phyloP scores from a whole-genome alignment of 345 rosid genomes.

The Pseudoturritis turrita region DNA sequence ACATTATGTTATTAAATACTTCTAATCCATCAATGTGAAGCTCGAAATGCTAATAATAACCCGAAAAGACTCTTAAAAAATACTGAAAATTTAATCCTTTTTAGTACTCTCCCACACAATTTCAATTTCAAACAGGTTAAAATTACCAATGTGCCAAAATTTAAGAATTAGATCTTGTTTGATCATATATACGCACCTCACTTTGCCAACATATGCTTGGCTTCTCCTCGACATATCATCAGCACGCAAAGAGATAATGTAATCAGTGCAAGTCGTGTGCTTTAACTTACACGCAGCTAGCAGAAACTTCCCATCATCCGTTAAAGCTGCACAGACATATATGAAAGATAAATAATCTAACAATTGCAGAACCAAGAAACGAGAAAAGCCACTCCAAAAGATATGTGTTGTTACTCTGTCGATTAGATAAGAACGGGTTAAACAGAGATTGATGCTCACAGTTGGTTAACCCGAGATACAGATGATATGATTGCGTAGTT shows the following conservation, averaged over 20 bases:
- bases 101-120: not conserved
- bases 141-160: not conserved
- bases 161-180: not conserved
- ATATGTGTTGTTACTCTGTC: not conserved
- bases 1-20: not conserved
- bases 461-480: conserved; percentile 59
- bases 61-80: not conserved
- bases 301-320: conserved; percentile 83
- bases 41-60: conserved; percentile 2
- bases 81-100: not conserved
- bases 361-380: not conserved
- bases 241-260: conserved; percentile 62
- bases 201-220: conserved; percentile 67
- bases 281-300: conserved; percentile 74
- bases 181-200: conserved; percentile 46
- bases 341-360: not conserved
- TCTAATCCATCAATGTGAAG: not conserved
- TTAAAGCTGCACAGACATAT: conserved; percentile 49
- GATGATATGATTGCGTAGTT: conserved; percentile 48
- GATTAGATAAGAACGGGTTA: not conserved
- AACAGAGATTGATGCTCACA: conserved; percentile 36
- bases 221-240: conserved; percentile 74
- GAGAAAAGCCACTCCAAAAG: not conserved
- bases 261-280: conserved; percentile 80
- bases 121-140: not conserved